Base-by-base conservation (phyloP, 805 yeast species). In the Brettanomyces naardenensis region DNA sequence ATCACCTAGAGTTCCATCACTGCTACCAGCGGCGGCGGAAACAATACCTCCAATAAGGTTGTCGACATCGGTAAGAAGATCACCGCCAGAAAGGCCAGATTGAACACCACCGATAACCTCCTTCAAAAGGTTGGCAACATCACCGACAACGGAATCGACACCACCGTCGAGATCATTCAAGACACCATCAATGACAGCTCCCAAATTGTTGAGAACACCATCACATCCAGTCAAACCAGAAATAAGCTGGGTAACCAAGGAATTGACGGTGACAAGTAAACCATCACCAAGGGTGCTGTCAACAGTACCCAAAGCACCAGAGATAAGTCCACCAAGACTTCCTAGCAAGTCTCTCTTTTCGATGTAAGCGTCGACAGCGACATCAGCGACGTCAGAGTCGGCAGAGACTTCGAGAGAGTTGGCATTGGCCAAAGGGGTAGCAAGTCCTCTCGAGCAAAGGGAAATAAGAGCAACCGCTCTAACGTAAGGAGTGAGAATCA, bases 131-230 rank as follows among this genome's bases (percentile, higher is more conserved):
- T n/a, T 20, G 23, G 23, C 34, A 20, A 31, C 14, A 21, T 31
- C 34, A 19, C 23, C 15, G 21, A 31, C 14, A 18, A 14, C 7
- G 10, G 26, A 13, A 7, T 19, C 34, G 21, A 2, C 18, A 31
- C 15, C 34, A 10, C 13, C 25, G 17, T 13, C 23, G 14, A 20
- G 17, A n/a, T 17, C 23, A 13, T 15, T 20, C 5, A 31, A n/a
- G 17, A 20, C 23, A 19, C 26, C 26, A 31, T 31, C 34, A 31
- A 31, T 7, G 23, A 19, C 26, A 18, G 34, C 26, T 10, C 34
- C 34, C 5, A 31, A 19, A 9, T 31, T 26, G n/a, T 31, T 31
- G 13, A 31, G 23, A 20, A 31, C 7, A n/a, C 34, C 34, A 31
- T 31, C 34, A n/a, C 34, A 31, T 7, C 26, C 26, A 13, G 34